Conservation (phyloP, 441 rosid species). For the Arabidopsis hybrid region DNA sequence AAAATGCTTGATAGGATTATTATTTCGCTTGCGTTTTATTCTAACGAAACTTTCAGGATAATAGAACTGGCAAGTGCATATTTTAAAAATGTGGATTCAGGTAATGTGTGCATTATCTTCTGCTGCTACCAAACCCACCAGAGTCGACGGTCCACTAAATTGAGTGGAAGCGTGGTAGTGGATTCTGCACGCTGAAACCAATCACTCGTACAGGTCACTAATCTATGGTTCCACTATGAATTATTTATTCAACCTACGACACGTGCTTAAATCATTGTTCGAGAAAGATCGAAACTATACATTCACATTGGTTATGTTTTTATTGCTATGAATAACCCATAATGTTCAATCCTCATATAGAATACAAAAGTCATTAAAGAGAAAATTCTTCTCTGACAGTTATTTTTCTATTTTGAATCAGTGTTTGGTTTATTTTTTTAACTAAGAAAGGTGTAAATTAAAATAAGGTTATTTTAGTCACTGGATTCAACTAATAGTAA, state of each 20-base stretch:
- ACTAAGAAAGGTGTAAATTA: too few species aligned
- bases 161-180: constrained; percentile 35
- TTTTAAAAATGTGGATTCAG: constrained; percentile 9
- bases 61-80: constrained; percentile 5
- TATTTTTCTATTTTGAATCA: neutral
- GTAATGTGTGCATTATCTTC: constrained; percentile 24
- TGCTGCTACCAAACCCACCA: constrained; percentile 36
- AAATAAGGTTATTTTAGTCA: too few species aligned
- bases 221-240: constrained; percentile 27
- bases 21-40: neutral
- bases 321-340: constrained; percentile 33
- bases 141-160: constrained; percentile 39
- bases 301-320: constrained; percentile 26
- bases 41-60: neutral
- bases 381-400: neutral
- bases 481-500: too few species aligned
- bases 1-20: neutral
- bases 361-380: neutral
- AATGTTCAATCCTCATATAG: constrained; percentile 22
- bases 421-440: too few species aligned
- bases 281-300: constrained; percentile 23
- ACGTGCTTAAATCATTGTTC: constrained; percentile 39
- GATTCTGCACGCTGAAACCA: constrained; percentile 29
- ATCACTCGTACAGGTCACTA: constrained; percentile 28
- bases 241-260: constrained; percentile 19